A percentile compares a stretch with the other conserved stretches of the same genome.
These are phyloP conservation scores for Lichtheimia corymbifera DNA, from an alignment of 371 early-diverging fungal species.

Conservation along the genomic window DNA sequence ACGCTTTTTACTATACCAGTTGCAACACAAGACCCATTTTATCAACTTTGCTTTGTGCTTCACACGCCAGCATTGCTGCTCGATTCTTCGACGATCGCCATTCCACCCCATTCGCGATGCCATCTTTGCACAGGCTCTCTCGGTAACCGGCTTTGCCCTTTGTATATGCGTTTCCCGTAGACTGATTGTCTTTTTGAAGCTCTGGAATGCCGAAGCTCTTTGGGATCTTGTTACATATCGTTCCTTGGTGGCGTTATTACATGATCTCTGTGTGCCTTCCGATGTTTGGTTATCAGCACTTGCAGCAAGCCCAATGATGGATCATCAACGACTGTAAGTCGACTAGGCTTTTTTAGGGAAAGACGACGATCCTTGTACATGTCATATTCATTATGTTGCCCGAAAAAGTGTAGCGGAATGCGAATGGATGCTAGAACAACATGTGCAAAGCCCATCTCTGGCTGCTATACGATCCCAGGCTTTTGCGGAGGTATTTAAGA, in stretches of 20 bases:
- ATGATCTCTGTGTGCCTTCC: constrained; percentile 20
- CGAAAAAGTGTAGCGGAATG: constrained; percentile 6
- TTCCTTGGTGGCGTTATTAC: constrained; percentile 15
- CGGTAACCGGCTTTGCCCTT: constrained; percentile 10
- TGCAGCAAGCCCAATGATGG: constrained; percentile 6
- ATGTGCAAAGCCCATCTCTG: constrained; percentile 6
- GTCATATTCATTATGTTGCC: not conserved
- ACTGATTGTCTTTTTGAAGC: constrained; percentile 8
- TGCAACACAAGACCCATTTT: constrained; percentile 5
- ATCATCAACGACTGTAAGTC: constrained; percentile 8
- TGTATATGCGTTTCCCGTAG: not conserved
- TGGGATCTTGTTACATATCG: constrained; percentile 18
- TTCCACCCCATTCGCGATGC: constrained; percentile 6
- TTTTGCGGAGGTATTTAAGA: constrained; percentile 9
- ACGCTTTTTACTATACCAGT: constrained; percentile 4
- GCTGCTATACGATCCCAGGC: constrained; percentile 12
- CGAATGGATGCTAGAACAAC: constrained; percentile 15
- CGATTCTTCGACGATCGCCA: not conserved
- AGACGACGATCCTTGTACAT: too few relatives aligned
- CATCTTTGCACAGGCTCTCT: constrained; percentile 14
- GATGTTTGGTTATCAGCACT: constrained; percentile 10
- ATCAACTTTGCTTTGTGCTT: constrained; percentile 8
- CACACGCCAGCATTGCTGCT: constrained; percentile 7
- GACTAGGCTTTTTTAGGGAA: not conserved
- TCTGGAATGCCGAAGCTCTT: constrained; percentile 16